These are phyloP conservation scores for Curvularia verruculosa DNA, from an alignment of 2,329 filamentous ascomycete species.

Conservation along the genomic window DNA sequence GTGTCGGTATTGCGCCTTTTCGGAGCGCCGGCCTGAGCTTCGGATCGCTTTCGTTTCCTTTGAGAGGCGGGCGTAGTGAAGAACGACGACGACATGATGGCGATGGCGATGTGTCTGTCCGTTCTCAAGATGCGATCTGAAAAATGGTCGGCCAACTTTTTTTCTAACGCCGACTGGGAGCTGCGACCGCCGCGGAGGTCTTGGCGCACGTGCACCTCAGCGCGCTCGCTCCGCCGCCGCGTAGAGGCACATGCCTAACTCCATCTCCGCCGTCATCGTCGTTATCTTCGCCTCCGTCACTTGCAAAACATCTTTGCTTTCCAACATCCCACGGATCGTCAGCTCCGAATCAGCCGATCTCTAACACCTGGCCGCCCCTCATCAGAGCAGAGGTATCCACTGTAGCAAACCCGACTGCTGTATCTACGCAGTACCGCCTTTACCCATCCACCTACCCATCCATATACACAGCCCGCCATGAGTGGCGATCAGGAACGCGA, in stretches of 20 bases:
- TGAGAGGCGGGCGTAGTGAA: slow-evolving; percentile 87
- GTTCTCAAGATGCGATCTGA: slow-evolving; percentile 4
- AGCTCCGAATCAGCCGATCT: not conserved
- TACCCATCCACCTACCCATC: slow-evolving; percentile 9
- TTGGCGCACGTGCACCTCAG: slow-evolving; percentile 12
- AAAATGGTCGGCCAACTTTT: slow-evolving; percentile 39
- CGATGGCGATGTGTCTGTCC: slow-evolving; percentile 15
- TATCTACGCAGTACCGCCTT: slow-evolving; percentile 1
- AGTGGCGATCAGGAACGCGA: slow-evolving; percentile 58
- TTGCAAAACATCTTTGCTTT: not conserved
- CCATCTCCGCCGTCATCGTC: slow-evolving; percentile 4
- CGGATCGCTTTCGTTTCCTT: slow-evolving; percentile 82
- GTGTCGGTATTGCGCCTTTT: slow-evolving; percentile 64
- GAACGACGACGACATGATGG: slow-evolving; percentile 78
- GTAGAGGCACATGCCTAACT: not conserved
- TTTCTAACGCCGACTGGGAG: slow-evolving; percentile 36
- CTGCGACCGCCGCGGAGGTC: slow-evolving; percentile 14
- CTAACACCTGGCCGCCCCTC: not conserved
- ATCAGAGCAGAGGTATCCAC: not conserved
- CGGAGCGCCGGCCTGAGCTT: slow-evolving; percentile 58
- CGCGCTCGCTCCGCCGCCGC: slow-evolving; percentile 5
- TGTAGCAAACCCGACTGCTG: not conserved
- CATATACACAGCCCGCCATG: slow-evolving; percentile 29
- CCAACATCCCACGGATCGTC: not conserved
- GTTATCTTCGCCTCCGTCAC: not conserved